These are phyloP conservation scores for Candida easanensis DNA, from an alignment of 805 yeast species.

Conservation along the genomic window DNA sequence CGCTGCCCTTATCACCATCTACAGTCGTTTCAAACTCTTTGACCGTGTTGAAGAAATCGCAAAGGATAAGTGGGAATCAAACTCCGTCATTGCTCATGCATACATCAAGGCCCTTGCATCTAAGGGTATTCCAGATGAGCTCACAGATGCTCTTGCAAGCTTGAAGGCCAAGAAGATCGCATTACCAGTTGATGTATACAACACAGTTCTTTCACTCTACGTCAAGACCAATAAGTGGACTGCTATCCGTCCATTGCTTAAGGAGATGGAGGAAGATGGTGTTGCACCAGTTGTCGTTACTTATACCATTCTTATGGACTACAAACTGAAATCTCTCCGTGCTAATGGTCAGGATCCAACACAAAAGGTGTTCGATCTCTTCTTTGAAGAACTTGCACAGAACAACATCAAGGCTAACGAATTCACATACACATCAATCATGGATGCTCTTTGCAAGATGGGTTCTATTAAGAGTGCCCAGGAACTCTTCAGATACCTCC, in stretches of 20 bases:
- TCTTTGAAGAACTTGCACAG: conserved; percentile 41
- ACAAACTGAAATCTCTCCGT: conserved; percentile 44
- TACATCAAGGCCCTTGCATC: conserved; percentile 23
- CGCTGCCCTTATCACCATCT: conserved; percentile 46
- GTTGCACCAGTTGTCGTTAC: conserved; percentile 61
- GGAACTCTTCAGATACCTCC: conserved; percentile 41
- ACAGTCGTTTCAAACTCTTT: conserved; percentile 41
- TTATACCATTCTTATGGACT: conserved; percentile 55
- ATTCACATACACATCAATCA: conserved; percentile 48
- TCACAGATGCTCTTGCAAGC: conserved; percentile 10
- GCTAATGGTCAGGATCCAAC: conserved; percentile 43
- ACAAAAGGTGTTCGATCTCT: conserved; percentile 33
- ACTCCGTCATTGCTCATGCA: conserved; percentile 25
- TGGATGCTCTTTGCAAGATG: conserved; percentile 50
- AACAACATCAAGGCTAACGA: conserved; percentile 39
- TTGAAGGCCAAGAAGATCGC: conserved; percentile 30
- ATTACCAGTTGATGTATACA: conserved; percentile 50
- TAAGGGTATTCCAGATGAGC: conserved; percentile 12
- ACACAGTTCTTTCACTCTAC: conserved; percentile 45
- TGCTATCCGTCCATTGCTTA: conserved; percentile 48
- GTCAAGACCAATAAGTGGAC: conserved; percentile 37
- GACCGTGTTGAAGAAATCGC: conserved; percentile 35
- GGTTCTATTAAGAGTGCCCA: conserved; percentile 53
- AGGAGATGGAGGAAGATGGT: conserved; percentile 39
- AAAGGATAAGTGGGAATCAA: conserved; percentile 32